A percentile compares a stretch with the other conserved stretches of the same genome.
These are phyloP conservation scores for Stylonectria norvegica DNA, from an alignment of 2,329 filamentous ascomycete species.

Conservation along the genomic window DNA sequence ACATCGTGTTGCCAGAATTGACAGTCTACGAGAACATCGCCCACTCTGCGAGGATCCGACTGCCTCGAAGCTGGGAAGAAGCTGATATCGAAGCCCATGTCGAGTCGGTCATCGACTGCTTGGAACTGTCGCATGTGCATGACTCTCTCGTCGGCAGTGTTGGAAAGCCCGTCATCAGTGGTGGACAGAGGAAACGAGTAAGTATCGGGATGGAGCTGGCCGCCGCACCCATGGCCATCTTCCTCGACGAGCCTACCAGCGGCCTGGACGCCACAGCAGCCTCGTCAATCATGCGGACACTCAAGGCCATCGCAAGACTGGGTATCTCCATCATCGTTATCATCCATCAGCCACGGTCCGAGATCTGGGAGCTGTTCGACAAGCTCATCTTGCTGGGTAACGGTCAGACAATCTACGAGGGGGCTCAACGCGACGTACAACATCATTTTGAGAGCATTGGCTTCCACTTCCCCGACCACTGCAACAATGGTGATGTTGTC, in stretches of 20 bases:
- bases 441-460: conserved; percentile 51
- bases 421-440: conserved; percentile 41
- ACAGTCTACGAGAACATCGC: conserved; percentile 61
- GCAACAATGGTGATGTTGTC: conserved; percentile 55
- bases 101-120: conserved; percentile 53
- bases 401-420: conserved; percentile 55
- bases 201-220: conserved; percentile 59
- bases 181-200: conserved; percentile 56
- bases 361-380: conserved; percentile 58
- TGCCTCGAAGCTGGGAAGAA: conserved; percentile 50
- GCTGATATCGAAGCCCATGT: conserved; percentile 50
- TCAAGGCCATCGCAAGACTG: conserved; percentile 51
- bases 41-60: conserved; percentile 53
- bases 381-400: conserved; percentile 52
- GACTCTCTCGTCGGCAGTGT: conserved; percentile 51
- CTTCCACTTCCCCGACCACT: conserved; percentile 46
- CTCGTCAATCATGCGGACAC: conserved; percentile 51
- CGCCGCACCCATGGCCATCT: conserved; percentile 53
- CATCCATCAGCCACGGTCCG: conserved; percentile 57
- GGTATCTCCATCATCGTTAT: conserved; percentile 57
- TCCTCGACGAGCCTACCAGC: conserved; percentile 53
- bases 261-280: conserved; percentile 55
- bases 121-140: conserved; percentile 50
- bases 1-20: conserved; percentile 56
- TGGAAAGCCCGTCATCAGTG: conserved; percentile 50